Evolutionary conservation across 1,284 basidiomycete genomes (phyloP).

Genomic region (Trametes hirsuta): DNA sequence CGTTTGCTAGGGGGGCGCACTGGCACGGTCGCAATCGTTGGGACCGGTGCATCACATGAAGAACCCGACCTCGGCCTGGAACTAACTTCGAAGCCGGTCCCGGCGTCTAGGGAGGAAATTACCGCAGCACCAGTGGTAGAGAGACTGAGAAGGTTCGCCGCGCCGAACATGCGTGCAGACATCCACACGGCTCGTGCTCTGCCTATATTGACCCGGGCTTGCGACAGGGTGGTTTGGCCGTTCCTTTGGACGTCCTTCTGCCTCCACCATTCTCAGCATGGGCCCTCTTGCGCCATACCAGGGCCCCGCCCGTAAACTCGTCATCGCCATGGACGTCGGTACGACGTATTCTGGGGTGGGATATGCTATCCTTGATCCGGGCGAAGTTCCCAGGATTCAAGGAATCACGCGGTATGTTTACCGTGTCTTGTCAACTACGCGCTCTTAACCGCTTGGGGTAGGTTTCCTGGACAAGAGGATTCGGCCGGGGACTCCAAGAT

Average conservation of each 20-base stretch:
- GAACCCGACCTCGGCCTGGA: no score
- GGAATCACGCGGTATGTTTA: conserved; percentile 46
- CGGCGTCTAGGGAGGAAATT: no score
- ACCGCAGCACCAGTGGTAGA: no score
- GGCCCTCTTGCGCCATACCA: conserved; percentile 1
- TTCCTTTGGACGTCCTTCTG: neutral
- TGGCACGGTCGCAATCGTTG: no score
- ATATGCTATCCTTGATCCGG: conserved; percentile 48
- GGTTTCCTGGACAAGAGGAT: conserved; percentile 47
- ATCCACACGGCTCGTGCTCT: no score
- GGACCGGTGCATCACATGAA: no score
- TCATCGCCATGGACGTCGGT: conserved; percentile 56
- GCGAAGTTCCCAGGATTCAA: conserved; percentile 47
- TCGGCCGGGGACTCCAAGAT: conserved; percentile 49
- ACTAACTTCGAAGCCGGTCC: no score
- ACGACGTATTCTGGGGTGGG: conserved; percentile 57
- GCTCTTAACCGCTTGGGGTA: conserved; percentile 20
- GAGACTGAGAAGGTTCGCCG: no score
- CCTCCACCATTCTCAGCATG: neutral
- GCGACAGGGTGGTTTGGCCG: no score
- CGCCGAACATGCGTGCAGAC: no score
- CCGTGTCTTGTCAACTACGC: neutral
- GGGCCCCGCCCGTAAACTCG: conserved; percentile 39
- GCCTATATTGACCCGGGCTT: no score
- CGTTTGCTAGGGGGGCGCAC: no score